Evolutionary conservation across 140 eudicot genomes (phyloP), one percentile per base, ranked within the genome.

Genomic region (Erigeron philadelphicus): DNA sequence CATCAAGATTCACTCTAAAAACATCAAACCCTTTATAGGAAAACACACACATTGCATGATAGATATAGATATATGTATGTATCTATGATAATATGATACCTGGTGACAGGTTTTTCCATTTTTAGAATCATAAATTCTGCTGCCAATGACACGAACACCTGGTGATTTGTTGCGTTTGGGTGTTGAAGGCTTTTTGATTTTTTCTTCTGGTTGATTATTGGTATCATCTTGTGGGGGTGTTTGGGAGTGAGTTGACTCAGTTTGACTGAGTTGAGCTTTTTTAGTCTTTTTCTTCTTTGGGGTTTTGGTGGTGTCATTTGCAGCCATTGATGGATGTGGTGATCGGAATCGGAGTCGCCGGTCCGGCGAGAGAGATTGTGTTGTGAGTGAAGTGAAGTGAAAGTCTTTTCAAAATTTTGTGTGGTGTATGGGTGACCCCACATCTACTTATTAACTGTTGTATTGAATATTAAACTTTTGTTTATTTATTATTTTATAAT

Each of bases 61-160:
- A 7, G 3, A 45, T 16, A 53, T 53, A 16, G 59, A 53, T 16
- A 53, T 15, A 64, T 11, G 38, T 31, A 31, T 31, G 38, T 31
- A 31, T 31, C 4, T 31, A 31, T 31, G 38, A 31, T 31, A 31
- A 31, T 31, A 31, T 19, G 57, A 11, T 63, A 84, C 89, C 86
- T 81, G 86, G 44, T 84, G 89, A 60, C 89, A 81, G 8, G 82
- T 67, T 57, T 81, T 84, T 3, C 89, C 89, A 46, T 81, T 78
- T 43, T 71, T 75, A 11, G 89, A 78, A 68, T 84, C 89, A 55
- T 81, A 78, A 63, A 84, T 81, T 75, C 86, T 55, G 63, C 68
- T 71, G 8, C 79, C 80, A 25, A 81, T 38, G 64, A 84, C 64
- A 31, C 86, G 76, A 64, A 84, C 61, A 15, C 81, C 89, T 1